Percentiles rank a stretch among this genome's conserved stretches.
Evolutionary conservation across 305 asterid genomes (phyloP).

Genomic region (Fraxinus albicans): DNA sequence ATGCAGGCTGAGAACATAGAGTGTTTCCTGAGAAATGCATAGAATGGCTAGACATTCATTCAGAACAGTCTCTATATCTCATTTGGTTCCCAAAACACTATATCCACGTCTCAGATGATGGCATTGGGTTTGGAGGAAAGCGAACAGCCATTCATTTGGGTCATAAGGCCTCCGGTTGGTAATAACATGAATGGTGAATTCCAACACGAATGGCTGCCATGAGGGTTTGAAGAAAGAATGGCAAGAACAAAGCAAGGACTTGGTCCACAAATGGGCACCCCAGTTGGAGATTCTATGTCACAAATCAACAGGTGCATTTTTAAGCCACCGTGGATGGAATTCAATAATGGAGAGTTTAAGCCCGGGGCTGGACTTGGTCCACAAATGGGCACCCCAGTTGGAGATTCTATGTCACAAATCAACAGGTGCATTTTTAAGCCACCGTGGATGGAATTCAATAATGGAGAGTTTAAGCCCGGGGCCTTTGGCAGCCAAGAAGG

Average conservation of each 20-base stretch:
- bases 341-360: slow-evolving; percentile 26
- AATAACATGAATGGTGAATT: slow-evolving; percentile 48
- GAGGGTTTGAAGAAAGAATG: slow-evolving; percentile 48
- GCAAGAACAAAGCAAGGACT: slow-evolving; percentile 40
- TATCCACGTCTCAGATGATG: slow-evolving; percentile 72
- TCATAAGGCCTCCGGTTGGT: slow-evolving; percentile 69
- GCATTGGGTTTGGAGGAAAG: slow-evolving; percentile 72
- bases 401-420: slow-evolving; percentile 77
- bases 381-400: slow-evolving; percentile 84
- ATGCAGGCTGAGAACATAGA: slow-evolving; percentile 60
- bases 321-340: neutral
- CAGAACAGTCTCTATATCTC: slow-evolving; percentile 60
- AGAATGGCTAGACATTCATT: slow-evolving; percentile 56
- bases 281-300: slow-evolving; percentile 87
- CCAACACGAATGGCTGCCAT: slow-evolving; percentile 67
- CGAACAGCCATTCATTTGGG: slow-evolving; percentile 63
- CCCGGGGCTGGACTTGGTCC: slow-evolving; percentile 85
- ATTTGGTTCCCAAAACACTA: slow-evolving; percentile 88
- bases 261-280: slow-evolving; percentile 74
- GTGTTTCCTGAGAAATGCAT: slow-evolving; percentile 60
- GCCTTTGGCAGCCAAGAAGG: slow-evolving; percentile 93
- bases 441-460: neutral
- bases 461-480: slow-evolving; percentile 52
- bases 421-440: slow-evolving; percentile 47
- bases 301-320: slow-evolving; percentile 57